A percentile compares a stretch with the other conserved stretches of the same genome.
These are phyloP conservation scores for Pezicula rhizophila DNA, from an alignment of 2,329 filamentous ascomycete species.

Conservation along the genomic window DNA sequence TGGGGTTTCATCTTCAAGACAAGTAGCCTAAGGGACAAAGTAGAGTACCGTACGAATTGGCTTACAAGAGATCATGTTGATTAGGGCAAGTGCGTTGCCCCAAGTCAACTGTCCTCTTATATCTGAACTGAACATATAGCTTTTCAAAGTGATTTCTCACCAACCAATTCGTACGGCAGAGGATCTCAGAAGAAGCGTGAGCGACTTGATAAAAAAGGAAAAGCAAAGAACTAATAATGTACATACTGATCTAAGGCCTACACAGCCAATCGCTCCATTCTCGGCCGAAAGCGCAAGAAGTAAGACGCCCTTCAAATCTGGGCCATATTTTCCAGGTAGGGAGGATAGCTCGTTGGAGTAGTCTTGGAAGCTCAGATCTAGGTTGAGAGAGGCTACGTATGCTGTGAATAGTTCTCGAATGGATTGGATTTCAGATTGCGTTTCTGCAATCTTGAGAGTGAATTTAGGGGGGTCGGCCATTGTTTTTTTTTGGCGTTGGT, in stretches of 20 bases:
- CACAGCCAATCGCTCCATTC: slow-evolving; percentile 38
- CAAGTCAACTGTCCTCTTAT: too few species aligned
- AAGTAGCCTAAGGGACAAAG: too few species aligned
- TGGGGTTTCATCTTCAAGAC: too few species aligned
- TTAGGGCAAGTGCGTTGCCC: too few species aligned
- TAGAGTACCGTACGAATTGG: too few species aligned
- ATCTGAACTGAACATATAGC: too few species aligned
- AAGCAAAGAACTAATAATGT: too few species aligned
- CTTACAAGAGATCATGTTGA: too few species aligned
- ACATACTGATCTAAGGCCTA: slow-evolving; percentile 39
- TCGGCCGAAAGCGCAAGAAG: slow-evolving; percentile 34
- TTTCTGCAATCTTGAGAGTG: slow-evolving; percentile 31
- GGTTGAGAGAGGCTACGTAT: slow-evolving; percentile 38
- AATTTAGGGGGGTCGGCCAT: slow-evolving; percentile 6
- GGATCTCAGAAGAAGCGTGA: neutral
- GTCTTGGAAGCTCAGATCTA: slow-evolving; percentile 52
- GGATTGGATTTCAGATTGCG: slow-evolving; percentile 33
- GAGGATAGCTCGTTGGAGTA: slow-evolving; percentile 45
- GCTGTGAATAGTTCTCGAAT: slow-evolving; percentile 36
- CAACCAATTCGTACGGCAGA: too few species aligned
- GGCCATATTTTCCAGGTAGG: slow-evolving; percentile 48
- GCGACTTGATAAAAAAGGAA: neutral
- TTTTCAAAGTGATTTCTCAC: too few species aligned
- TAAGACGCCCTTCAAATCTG: slow-evolving; percentile 36
- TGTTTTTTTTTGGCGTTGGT: neutral